Percentiles rank a stretch among this genome's conserved stretches.
phyloP scores from a whole-genome alignment of 1,139 yeast species.

The Yamadazyma sp. region DNA sequence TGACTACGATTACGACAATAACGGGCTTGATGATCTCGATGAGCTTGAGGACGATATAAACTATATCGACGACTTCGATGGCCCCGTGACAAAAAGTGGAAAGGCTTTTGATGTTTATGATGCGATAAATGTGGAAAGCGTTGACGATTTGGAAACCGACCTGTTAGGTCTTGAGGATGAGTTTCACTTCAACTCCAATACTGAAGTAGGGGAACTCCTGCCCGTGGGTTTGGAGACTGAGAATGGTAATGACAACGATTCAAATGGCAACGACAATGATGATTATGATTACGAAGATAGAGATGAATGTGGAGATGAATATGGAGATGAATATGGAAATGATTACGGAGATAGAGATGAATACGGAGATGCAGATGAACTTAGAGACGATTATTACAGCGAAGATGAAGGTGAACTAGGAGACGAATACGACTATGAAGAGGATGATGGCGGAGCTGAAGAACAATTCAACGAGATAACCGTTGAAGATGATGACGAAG shows the following conservation, averaged over 20 bases:
- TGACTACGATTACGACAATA: conserved; percentile 52
- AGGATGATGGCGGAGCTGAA: conserved; percentile 6
- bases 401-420: conserved; percentile 4
- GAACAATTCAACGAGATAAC: conserved; percentile 1
- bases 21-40: conserved; percentile 45
- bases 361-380: conserved; percentile 1
- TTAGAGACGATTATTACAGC: conserved; percentile 10
- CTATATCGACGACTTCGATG: conserved; percentile 48
- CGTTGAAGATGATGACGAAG: background rate
- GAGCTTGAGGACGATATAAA: conserved; percentile 47
- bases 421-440: conserved; percentile 10
- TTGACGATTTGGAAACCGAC: background rate
- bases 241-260: background rate
- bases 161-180: conserved; percentile 4
- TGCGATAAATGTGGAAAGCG: background rate
- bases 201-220: background rate
- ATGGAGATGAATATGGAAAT: conserved; percentile 8
- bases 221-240: background rate
- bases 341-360: conserved; percentile 4
- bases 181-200: background rate
- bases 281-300: conserved; percentile 18
- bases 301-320: conserved; percentile 7
- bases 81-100: background rate
- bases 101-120: background rate
- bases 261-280: conserved; percentile 10